These are phyloP conservation scores for Cerrena zonata DNA, from an alignment of 1,284 basidiomycete genomes.

Conservation along the genomic window DNA sequence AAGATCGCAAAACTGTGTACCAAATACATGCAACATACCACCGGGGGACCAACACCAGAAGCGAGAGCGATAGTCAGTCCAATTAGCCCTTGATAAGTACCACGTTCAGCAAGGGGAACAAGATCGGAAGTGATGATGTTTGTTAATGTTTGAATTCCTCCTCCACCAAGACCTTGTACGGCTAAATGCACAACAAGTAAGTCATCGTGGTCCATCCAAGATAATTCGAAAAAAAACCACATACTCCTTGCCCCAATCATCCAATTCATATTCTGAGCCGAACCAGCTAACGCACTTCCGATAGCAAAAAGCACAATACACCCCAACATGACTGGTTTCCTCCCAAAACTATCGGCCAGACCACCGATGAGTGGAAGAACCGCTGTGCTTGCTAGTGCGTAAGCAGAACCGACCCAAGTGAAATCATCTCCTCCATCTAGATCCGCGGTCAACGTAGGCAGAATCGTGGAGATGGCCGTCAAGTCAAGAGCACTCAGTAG, in stretches of 20 bases:
- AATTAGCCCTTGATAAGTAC: constrained; percentile 31
- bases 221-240: too few species aligned
- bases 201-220: too few species aligned
- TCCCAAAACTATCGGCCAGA: constrained; percentile 23
- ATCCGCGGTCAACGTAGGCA: constrained; percentile 23
- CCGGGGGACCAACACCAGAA: constrained; percentile 27
- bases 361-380: constrained; percentile 22
- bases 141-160: constrained; percentile 29
- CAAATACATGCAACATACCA: constrained; percentile 23
- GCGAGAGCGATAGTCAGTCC: constrained; percentile 31
- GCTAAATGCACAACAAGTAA: too few species aligned
- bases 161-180: constrained; percentile 37
- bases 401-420: constrained; percentile 23
- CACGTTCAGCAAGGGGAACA: constrained; percentile 32
- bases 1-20: neutral
- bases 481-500: constrained; percentile 24
- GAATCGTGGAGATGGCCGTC: constrained; percentile 21
- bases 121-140: constrained; percentile 34
- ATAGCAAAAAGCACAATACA: constrained; percentile 17
- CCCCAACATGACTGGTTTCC: constrained; percentile 20
- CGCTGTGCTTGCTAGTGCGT: constrained; percentile 21
- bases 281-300: constrained; percentile 14
- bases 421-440: constrained; percentile 23
- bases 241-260: constrained; percentile 15
- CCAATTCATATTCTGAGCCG: constrained; percentile 16